Conservation (phyloP, 352 stramenopile species). For the Phytophthora litchii region DNA sequence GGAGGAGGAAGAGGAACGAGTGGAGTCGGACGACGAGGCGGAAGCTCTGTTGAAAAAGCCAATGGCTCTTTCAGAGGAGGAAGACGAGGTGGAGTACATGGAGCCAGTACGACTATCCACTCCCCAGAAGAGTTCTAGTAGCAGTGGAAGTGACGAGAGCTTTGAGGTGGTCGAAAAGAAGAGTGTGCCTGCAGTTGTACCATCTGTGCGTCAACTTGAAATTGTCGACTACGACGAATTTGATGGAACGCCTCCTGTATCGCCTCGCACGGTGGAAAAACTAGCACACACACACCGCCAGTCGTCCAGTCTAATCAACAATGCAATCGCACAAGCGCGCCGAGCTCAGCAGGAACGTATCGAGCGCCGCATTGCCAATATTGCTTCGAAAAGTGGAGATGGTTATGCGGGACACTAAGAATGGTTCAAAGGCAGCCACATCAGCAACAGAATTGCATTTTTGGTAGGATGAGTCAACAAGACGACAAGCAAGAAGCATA, state of each 20-base stretch:
- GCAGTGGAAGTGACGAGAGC: conserved; percentile 45
- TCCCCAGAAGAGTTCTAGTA: conserved; percentile 17
- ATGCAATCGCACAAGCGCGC: conserved; percentile 58
- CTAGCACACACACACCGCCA: conserved; percentile 40
- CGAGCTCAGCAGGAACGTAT: conserved; percentile 62
- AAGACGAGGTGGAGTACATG: background rate
- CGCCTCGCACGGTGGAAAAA: conserved; percentile 28
- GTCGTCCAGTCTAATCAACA: conserved; percentile 50
- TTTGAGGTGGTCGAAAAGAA: conserved; percentile 49
- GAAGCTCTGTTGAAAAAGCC: background rate
- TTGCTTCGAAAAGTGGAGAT: conserved; percentile 44
- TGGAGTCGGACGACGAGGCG: conserved; percentile 36
- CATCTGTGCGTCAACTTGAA: conserved; percentile 20
- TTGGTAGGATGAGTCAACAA: conserved; percentile 13
- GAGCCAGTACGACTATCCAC: background rate
- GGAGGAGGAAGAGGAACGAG: conserved; percentile 46
- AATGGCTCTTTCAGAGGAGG: background rate
- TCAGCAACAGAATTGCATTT: conserved; percentile 14
- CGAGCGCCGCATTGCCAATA: conserved; percentile 65
- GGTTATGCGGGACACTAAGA: conserved; percentile 41
- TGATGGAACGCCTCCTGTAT: conserved; percentile 42
- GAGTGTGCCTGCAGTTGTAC: conserved; percentile 7
- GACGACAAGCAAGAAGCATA: conserved; percentile 18
- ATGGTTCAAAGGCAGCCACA: background rate
- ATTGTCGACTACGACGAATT: conserved; percentile 29